These are phyloP conservation scores for Salix exigua DNA, from an alignment of 345 rosid genomes.

Conservation along the genomic window DNA sequence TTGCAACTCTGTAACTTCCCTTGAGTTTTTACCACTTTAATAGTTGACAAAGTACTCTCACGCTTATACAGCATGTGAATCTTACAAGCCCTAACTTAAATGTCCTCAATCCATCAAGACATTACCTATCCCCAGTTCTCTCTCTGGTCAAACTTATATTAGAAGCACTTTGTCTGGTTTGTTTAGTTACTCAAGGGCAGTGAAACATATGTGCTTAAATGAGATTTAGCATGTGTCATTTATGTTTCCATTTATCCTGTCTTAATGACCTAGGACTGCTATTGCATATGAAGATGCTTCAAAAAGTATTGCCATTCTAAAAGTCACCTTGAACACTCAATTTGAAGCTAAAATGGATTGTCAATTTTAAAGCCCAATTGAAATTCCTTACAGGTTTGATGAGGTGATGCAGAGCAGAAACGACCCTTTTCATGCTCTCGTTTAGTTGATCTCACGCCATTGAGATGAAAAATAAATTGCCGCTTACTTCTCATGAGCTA, in stretches of 20 bases:
- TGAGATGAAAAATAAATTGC: background rate
- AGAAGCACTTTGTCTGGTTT: background rate
- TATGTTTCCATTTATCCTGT: background rate
- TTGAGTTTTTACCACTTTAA: no score
- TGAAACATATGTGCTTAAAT: background rate
- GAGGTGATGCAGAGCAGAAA: background rate
- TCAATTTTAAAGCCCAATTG: background rate
- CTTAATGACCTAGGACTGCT: background rate
- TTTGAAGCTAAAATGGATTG: background rate
- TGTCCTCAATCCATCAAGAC: background rate
- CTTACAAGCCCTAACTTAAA: background rate
- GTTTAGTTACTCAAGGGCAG: background rate
- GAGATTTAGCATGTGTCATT: background rate
- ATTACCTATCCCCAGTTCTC: background rate
- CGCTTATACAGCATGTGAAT: background rate
- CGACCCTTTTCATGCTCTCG: background rate
- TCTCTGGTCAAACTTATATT: background rate
- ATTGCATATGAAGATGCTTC: background rate
- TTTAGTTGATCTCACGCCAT: background rate
- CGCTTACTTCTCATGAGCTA: background rate
- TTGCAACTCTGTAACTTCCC: no score
- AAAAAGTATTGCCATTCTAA: background rate
- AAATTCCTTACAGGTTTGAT: slow-evolving; percentile 13
- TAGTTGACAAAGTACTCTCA: no score
- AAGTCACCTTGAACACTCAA: background rate